Percentiles rank a stretch among this genome's conserved stretches.
These are phyloP conservation scores for Trichosporon sp. DNA, from an alignment of 1,284 basidiomycete species.

Conservation along the genomic window DNA sequence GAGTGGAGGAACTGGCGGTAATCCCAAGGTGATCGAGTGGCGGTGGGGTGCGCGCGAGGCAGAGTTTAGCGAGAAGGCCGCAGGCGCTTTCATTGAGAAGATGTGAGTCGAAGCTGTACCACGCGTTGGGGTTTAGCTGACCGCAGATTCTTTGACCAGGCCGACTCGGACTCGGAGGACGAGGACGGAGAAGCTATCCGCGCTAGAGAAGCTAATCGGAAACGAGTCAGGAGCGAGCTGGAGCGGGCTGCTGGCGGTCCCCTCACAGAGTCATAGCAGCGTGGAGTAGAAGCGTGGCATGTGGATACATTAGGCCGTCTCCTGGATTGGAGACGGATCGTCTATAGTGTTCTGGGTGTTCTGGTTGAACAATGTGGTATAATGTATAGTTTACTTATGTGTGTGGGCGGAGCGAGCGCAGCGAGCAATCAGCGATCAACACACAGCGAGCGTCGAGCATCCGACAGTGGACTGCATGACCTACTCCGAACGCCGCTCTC, in stretches of 20 bases:
- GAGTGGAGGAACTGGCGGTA: neutral
- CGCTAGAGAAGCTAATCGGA: conserved; percentile 16
- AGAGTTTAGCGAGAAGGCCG: conserved; percentile 43
- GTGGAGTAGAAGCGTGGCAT: neutral
- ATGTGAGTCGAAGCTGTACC: conserved; percentile 28
- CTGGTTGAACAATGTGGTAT: neutral
- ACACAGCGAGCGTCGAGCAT: no score
- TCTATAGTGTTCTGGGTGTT: neutral
- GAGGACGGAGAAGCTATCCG: conserved; percentile 21
- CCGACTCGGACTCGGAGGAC: conserved; percentile 19
- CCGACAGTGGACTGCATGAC: no score
- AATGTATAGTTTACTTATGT: conserved; percentile 10
- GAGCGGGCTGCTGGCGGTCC: conserved; percentile 36
- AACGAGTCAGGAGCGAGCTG: conserved; percentile 32
- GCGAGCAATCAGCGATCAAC: neutral
- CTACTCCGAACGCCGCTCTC: no score
- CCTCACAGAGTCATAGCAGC: conserved; percentile 8
- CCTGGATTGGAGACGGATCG: neutral
- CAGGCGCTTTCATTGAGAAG: conserved; percentile 37
- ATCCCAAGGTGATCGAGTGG: conserved; percentile 28
- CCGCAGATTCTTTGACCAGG: conserved; percentile 11
- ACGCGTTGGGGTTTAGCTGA: neutral
- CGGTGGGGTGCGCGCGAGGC: conserved; percentile 45
- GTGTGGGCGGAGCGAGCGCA: neutral
- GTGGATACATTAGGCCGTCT: neutral